Conservation (phyloP, 2,329 filamentous ascomycete genomes). For the Calonectria pseudoturangicola region DNA sequence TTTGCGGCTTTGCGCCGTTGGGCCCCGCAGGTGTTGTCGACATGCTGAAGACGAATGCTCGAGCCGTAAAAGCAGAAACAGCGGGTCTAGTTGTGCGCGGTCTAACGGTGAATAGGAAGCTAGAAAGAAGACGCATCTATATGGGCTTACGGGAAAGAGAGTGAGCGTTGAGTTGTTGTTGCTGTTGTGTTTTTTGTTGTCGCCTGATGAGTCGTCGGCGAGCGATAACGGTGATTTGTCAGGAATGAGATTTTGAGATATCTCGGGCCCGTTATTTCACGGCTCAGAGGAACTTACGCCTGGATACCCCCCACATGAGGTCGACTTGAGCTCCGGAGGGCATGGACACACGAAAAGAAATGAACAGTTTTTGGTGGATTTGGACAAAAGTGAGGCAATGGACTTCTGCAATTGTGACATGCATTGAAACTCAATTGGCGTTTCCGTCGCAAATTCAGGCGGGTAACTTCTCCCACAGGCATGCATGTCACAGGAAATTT, state of each 20-base stretch:
- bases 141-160: not conserved
- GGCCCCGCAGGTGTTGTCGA: constrained; percentile 42
- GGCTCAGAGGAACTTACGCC: constrained; percentile 39
- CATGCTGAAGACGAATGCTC: constrained; percentile 52
- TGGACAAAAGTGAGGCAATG: not conserved
- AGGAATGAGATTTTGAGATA: constrained; percentile 44
- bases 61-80: constrained; percentile 21
- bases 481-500: constrained; percentile 9
- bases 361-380: not conserved
- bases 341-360: not conserved
- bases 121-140: constrained; percentile 50
- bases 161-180: not conserved
- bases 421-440: not conserved
- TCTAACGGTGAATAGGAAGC: constrained; percentile 45
- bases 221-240: constrained; percentile 54
- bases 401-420: not conserved
- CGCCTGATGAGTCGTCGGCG: constrained; percentile 49
- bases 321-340: not conserved
- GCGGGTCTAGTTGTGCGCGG: constrained; percentile 39
- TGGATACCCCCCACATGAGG: constrained; percentile 45
- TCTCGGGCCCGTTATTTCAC: constrained; percentile 45
- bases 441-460: not conserved
- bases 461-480: not conserved
- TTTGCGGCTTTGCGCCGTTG: constrained; percentile 51
- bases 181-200: constrained; percentile 33